A percentile compares a stretch with the other conserved stretches of the same genome.
Evolutionary conservation across 2,329 filamentous ascomycete genomes (phyloP).

Genomic region (Xylariaceae sp.): DNA sequence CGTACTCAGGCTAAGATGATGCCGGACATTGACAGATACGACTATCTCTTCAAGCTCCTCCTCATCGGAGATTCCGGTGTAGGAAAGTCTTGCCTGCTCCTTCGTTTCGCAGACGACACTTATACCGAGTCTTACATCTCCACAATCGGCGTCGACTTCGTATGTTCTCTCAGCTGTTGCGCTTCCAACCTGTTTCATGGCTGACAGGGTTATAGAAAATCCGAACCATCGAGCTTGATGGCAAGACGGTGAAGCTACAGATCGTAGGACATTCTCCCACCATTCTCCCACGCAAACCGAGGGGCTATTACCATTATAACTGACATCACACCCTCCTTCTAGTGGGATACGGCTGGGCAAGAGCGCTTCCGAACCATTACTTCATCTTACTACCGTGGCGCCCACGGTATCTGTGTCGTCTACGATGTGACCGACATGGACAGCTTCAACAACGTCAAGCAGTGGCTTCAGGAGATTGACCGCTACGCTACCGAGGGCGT

Average conservation of each 20-base stretch:
- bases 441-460: conserved; percentile 99
- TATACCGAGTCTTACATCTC: conserved; percentile 99
- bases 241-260: conserved; percentile 99
- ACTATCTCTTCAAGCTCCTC: conserved; percentile 99
- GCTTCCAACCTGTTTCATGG: conserved; percentile 27
- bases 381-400: conserved; percentile 98
- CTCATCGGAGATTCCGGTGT: conserved; percentile 99
- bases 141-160: conserved; percentile 98
- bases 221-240: conserved; percentile 97
- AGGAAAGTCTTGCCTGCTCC: conserved; percentile 97
- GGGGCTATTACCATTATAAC: conserved; percentile 13
- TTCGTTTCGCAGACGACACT: conserved; percentile 97
- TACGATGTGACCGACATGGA: conserved; percentile 99
- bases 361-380: conserved; percentile 99
- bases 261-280: conserved; percentile 71
- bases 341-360: conserved; percentile 99
- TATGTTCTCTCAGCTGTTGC: conserved; percentile 44
- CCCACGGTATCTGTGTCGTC: conserved; percentile 98
- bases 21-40: conserved; percentile 66
- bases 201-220: conserved; percentile 68
- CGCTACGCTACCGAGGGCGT: conserved; percentile 98
- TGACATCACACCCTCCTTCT: conserved; percentile 28
- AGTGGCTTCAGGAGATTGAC: conserved; percentile 99
- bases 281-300: not conserved
- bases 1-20: conserved; percentile 8